Conservation (phyloP, 139 green algal species). For the Chara braunii region DNA sequence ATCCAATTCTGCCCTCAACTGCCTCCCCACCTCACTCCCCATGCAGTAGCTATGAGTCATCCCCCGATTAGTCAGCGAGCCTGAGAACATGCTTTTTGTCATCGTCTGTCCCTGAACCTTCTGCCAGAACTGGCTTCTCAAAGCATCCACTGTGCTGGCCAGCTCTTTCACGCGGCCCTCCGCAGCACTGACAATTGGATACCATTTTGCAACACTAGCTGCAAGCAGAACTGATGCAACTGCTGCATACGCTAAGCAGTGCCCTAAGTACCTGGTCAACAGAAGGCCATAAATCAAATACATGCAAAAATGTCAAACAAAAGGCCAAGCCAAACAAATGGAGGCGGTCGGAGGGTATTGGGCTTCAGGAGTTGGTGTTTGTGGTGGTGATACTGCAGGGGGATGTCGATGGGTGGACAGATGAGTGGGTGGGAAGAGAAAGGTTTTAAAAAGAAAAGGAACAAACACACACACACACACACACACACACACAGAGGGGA, state of each 20-base stretch:
- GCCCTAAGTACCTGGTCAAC: slow-evolving; percentile 17
- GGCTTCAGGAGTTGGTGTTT: too few relatives aligned
- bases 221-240: slow-evolving; percentile 5
- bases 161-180: not conserved
- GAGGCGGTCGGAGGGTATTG: too few relatives aligned
- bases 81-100: not conserved
- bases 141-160: slow-evolving; percentile 1
- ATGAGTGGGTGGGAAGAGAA: too few relatives aligned
- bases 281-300: too few relatives aligned
- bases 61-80: not conserved
- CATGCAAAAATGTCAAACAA: too few relatives aligned
- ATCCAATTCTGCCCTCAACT: not conserved
- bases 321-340: too few relatives aligned
- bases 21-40: not conserved
- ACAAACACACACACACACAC: too few relatives aligned
- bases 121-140: not conserved
- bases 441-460: too few relatives aligned
- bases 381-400: too few relatives aligned
- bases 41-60: not conserved
- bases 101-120: not conserved
- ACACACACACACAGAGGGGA: too few relatives aligned
- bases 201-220: not conserved
- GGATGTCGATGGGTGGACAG: too few relatives aligned
- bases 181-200: not conserved
- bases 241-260: slow-evolving; percentile 12